Percentiles rank a stretch among this genome's conserved stretches.
These are phyloP conservation scores for Ambrosiella beaveri DNA, from an alignment of 2,329 filamentous ascomycete species.

Conservation along the genomic window DNA sequence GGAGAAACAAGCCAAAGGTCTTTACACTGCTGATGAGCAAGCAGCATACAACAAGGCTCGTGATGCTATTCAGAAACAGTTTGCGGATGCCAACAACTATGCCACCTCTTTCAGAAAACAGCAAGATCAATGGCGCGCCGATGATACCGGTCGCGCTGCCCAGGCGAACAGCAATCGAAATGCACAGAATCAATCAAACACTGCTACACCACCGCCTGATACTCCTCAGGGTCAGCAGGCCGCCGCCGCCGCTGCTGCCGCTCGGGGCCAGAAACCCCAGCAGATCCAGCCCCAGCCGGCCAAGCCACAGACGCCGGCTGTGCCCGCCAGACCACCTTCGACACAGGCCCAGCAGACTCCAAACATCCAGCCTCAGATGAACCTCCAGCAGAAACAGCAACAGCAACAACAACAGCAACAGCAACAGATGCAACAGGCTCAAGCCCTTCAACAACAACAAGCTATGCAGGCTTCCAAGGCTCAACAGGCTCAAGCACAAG, in stretches of 20 bases:
- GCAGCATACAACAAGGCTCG: conserved; percentile 27
- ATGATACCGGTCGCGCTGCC: conserved; percentile 7
- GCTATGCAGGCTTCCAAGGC: background rate
- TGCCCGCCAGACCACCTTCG: conserved; percentile 10
- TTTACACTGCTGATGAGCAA: conserved; percentile 30
- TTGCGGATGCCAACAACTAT: conserved; percentile 30
- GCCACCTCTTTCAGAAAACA: conserved; percentile 31
- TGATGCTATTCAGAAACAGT: conserved; percentile 27
- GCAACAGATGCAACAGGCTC: conserved; percentile 15
- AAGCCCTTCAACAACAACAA: conserved; percentile 14
- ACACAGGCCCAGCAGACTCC: conserved; percentile 14
- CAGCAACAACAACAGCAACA: conserved; percentile 14
- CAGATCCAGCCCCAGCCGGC: conserved; percentile 11
- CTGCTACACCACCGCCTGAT: conserved; percentile 4
- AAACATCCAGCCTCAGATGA: conserved; percentile 6
- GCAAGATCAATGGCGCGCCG: conserved; percentile 21
- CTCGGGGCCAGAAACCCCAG: conserved; percentile 2
- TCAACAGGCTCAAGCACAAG: conserved; percentile 11
- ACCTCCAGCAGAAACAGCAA: conserved; percentile 16
- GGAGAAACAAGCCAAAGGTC: conserved; percentile 25
- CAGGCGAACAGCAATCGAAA: conserved; percentile 8
- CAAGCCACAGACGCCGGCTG: conserved; percentile 8
- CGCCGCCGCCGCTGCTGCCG: conserved; percentile 1
- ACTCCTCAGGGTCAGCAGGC: conserved; percentile 13
- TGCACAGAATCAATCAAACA: conserved; percentile 4